A percentile compares a stretch with the other conserved stretches of the same genome.
phyloP scores from a whole-genome alignment of 306 rosid species.

The Datisca glomerata region DNA sequence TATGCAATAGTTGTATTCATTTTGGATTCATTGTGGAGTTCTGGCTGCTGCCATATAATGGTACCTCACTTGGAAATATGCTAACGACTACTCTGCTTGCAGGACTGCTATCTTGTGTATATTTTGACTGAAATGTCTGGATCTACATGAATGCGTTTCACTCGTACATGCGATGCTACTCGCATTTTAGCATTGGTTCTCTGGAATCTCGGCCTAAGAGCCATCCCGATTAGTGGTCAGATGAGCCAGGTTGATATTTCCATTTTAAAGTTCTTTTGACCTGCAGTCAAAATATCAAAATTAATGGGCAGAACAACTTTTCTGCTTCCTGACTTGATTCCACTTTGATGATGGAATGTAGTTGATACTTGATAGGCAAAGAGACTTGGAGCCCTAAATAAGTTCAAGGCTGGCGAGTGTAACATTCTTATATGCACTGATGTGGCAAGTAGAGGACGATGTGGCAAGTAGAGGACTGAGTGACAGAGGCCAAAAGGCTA shows the following conservation, averaged over 20 bases:
- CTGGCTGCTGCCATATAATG: neutral
- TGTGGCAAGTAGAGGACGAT: conserved; percentile 88
- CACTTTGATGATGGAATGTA: conserved; percentile 5
- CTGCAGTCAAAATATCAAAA: neutral
- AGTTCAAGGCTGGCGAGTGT: conserved; percentile 76
- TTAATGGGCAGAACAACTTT: neutral
- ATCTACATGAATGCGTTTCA: conserved; percentile 79
- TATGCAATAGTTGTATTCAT: neutral
- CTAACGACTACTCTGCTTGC: neutral
- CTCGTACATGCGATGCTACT: conserved; percentile 80
- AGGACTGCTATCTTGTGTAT: conserved; percentile 86
- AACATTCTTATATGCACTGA: conserved; percentile 81
- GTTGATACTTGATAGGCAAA: conserved; percentile 45
- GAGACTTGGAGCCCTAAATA: conserved; percentile 84
- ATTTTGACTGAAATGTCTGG: conserved; percentile 61
- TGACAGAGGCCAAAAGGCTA: conserved; percentile 63
- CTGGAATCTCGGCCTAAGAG: conserved; percentile 71
- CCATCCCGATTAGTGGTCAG: conserved; percentile 87
- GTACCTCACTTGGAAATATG: neutral
- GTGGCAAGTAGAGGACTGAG: too few relatives aligned
- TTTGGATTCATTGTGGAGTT: neutral
- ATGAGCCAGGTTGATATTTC: conserved; percentile 56
- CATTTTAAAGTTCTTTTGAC: conserved; percentile 2
- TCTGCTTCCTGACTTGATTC: neutral
- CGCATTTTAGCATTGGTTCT: conserved; percentile 62